Conservation (phyloP, 345 rosid species). For the Populus pruinosa region DNA sequence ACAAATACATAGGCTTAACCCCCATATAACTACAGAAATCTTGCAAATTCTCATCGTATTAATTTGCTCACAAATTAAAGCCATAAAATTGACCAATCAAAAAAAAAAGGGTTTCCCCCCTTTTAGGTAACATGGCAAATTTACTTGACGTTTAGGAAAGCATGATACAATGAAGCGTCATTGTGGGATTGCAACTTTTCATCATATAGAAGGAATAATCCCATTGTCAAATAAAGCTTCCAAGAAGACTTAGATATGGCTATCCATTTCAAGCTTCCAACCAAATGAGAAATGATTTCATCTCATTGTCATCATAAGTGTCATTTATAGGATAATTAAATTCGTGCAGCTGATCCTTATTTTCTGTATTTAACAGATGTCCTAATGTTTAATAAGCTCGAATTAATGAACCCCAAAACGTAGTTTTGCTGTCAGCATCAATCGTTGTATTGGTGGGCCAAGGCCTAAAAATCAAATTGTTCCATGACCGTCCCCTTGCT, state of each 20-base stretch:
- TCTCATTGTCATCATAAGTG: neutral
- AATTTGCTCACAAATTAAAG: too few species aligned
- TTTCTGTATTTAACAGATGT: neutral
- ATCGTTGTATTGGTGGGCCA: slow-evolving; percentile 15
- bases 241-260: neutral
- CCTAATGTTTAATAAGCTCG: neutral
- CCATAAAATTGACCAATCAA: too few species aligned
- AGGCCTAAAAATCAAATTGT: neutral
- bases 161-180: neutral
- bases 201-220: neutral
- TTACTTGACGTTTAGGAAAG: neutral
- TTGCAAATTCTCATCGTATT: too few species aligned
- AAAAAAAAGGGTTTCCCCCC: neutral
- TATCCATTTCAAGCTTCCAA: neutral
- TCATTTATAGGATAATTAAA: neutral
- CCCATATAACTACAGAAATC: too few species aligned
- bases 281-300: neutral
- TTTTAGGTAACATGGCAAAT: neutral
- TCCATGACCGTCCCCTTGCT: neutral
- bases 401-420: slow-evolving; percentile 14
- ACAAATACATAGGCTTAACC: too few species aligned
- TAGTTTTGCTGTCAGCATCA: slow-evolving; percentile 28
- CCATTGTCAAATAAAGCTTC: neutral
- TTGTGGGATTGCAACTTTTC: neutral
- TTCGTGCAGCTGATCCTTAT: neutral